A percentile compares a stretch with the other conserved stretches of the same genome.
Evolutionary conservation across 495 filamentous ascomycete species (phyloP).

Genomic region (Sordaria brevicollis): DNA sequence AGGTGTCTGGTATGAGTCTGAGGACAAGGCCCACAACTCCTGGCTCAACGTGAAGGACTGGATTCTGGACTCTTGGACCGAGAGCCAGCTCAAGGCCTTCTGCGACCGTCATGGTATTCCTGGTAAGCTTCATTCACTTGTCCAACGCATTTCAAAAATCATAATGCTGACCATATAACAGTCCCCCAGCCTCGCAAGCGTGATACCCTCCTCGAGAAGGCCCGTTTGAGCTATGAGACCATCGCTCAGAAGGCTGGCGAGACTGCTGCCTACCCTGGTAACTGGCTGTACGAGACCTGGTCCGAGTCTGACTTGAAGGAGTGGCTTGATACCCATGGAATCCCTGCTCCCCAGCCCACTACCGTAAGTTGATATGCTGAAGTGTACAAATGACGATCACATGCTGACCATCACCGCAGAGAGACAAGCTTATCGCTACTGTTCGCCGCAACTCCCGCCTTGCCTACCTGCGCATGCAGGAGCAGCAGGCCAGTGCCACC

Average conservation of each 20-base stretch:
- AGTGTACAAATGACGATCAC: no score
- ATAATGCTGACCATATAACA: neutral
- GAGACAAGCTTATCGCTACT: slow-evolving; percentile 78
- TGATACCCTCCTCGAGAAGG: slow-evolving; percentile 66
- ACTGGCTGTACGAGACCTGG: slow-evolving; percentile 92
- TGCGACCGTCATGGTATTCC: slow-evolving; percentile 81
- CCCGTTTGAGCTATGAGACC: slow-evolving; percentile 71
- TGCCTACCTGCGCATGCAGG: slow-evolving; percentile 54
- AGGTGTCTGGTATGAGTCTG: slow-evolving; percentile 61
- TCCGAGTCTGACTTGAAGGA: slow-evolving; percentile 47
- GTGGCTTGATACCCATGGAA: slow-evolving; percentile 84
- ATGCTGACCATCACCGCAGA: slow-evolving; percentile 22
- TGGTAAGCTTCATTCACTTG: slow-evolving; percentile 20
- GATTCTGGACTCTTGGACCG: slow-evolving; percentile 83
- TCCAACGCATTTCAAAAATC: neutral
- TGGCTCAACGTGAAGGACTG: slow-evolving; percentile 70
- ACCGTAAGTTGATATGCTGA: slow-evolving; percentile 27
- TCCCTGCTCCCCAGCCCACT: slow-evolving; percentile 77
- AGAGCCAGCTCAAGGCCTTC: slow-evolving; percentile 75
- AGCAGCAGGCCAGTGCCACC: slow-evolving; percentile 49
- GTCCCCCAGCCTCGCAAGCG: slow-evolving; percentile 76
- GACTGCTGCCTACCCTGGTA: slow-evolving; percentile 75
- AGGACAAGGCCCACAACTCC: slow-evolving; percentile 60
- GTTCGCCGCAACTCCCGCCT: slow-evolving; percentile 87
- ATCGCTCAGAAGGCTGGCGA: slow-evolving; percentile 77